Evolutionary conservation across 202 grass and related monocot genomes (phyloP).

Genomic region (Alloteropsis angusta): DNA sequence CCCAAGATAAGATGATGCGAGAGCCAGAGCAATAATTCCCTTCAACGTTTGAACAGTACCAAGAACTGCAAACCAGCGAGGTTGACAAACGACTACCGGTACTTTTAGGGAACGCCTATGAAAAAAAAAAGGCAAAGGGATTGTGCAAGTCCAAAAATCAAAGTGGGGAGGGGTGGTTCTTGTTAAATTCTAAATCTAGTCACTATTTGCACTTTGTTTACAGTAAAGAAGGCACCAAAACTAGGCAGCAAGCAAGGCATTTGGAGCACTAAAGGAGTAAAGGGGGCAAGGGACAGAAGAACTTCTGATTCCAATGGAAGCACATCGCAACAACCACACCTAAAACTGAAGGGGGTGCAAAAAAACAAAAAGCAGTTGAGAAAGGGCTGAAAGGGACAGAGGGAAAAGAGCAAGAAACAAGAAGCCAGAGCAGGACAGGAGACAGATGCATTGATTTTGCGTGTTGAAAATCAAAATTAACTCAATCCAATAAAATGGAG

Average conservation of each 20-base stretch:
- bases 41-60: conserved; percentile 9
- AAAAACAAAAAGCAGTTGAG: conserved; percentile 5
- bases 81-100: not conserved
- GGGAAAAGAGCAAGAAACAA: not conserved
- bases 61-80: conserved; percentile 3
- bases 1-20: conserved; percentile 17
- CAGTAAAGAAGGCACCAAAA: not conserved
- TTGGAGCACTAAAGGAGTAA: not conserved
- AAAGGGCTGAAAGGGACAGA: conserved; percentile 6
- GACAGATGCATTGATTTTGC: conserved; percentile 2
- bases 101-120: not conserved
- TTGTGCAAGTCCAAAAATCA: not conserved
- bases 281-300: not conserved
- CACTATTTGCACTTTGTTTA: not conserved
- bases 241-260: not conserved
- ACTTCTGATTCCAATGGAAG: not conserved
- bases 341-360: not conserved
- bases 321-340: conserved; percentile 5
- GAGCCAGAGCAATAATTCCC: conserved; percentile 23
- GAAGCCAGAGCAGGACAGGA: not conserved
- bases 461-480: conserved; percentile 2
- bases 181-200: not conserved
- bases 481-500: not conserved
- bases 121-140: not conserved
- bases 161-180: not conserved